Evolutionary conservation across 805 yeast genomes (phyloP).

Genomic region (Wickerhamomyces sydowiorum): DNA sequence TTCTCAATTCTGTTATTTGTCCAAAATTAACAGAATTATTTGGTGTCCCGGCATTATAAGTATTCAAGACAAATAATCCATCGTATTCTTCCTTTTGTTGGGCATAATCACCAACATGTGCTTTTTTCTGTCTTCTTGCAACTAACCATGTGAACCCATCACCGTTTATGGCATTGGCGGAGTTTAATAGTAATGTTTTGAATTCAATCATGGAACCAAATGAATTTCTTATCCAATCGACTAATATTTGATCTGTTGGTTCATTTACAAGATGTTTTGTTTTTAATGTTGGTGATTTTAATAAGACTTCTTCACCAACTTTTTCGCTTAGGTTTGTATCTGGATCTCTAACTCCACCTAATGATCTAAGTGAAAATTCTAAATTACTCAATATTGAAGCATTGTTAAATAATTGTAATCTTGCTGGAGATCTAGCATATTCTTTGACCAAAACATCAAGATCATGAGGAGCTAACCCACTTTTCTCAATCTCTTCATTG

Average conservation of each 20-base stretch:
- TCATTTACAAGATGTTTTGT: slow-evolving; percentile 23
- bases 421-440: slow-evolving; percentile 23
- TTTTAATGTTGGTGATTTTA: slow-evolving; percentile 39
- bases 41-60: slow-evolving; percentile 89
- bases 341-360: slow-evolving; percentile 24
- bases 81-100: slow-evolving; percentile 27
- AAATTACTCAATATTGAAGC: slow-evolving; percentile 35
- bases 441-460: slow-evolving; percentile 20
- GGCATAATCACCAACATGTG: slow-evolving; percentile 12
- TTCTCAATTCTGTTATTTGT: slow-evolving; percentile 25
- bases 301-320: slow-evolving; percentile 27
- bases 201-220: slow-evolving; percentile 80
- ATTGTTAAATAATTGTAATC: slow-evolving; percentile 28
- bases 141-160: slow-evolving; percentile 91
- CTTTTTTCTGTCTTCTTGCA: slow-evolving; percentile 36
- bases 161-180: slow-evolving; percentile 72
- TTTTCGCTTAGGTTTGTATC: slow-evolving; percentile 5
- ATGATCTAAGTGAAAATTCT: slow-evolving; percentile 29
- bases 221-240: slow-evolving; percentile 45
- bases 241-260: slow-evolving; percentile 22
- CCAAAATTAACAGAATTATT: slow-evolving; percentile 52
- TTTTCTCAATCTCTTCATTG: slow-evolving; percentile 26
- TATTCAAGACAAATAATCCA: slow-evolving; percentile 62
- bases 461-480: slow-evolving; percentile 21
- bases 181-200: slow-evolving; percentile 58